Conservation (phyloP, 1,284 basidiomycete genomes). For the Leccinum colubrinum region DNA sequence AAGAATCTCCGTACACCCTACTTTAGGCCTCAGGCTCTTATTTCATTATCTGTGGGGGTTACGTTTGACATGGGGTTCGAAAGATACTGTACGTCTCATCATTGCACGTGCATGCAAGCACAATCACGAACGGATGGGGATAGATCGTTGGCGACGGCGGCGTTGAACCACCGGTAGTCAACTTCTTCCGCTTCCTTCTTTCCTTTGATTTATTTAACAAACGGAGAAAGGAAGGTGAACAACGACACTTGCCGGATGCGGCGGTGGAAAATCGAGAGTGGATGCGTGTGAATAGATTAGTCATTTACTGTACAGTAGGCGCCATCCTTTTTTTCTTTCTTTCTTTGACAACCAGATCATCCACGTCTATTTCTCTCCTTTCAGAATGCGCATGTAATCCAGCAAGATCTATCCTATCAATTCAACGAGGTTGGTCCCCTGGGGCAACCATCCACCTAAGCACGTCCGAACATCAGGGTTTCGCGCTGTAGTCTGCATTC, state of each 20-base stretch:
- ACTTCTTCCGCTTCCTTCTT: background rate
- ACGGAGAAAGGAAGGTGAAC: conserved; percentile 9
- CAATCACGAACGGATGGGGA: background rate
- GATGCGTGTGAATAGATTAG: conserved; percentile 19
- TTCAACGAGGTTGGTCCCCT: too few relatives aligned
- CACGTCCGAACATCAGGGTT: background rate
- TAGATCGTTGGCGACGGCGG: background rate
- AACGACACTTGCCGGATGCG: conserved; percentile 21
- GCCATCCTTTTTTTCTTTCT: too few relatives aligned
- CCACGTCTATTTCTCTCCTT: background rate
- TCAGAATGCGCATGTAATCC: background rate
- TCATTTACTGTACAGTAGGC: conserved; percentile 22
- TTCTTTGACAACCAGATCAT: background rate
- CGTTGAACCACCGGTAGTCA: background rate
- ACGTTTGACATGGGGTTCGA: conserved; percentile 2
- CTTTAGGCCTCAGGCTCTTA: background rate
- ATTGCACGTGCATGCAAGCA: background rate
- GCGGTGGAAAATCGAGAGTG: background rate
- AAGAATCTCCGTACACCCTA: background rate
- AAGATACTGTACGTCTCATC: background rate
- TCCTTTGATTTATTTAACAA: background rate
- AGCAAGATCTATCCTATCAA: too few relatives aligned
- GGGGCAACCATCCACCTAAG: background rate
- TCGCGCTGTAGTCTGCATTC: background rate
- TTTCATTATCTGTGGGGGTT: conserved; percentile 4